A percentile compares a stretch with the other conserved stretches of the same genome.
These are phyloP conservation scores for Saccharomycopsis fermentans DNA, from an alignment of 805 yeast species.

Conservation along the genomic window DNA sequence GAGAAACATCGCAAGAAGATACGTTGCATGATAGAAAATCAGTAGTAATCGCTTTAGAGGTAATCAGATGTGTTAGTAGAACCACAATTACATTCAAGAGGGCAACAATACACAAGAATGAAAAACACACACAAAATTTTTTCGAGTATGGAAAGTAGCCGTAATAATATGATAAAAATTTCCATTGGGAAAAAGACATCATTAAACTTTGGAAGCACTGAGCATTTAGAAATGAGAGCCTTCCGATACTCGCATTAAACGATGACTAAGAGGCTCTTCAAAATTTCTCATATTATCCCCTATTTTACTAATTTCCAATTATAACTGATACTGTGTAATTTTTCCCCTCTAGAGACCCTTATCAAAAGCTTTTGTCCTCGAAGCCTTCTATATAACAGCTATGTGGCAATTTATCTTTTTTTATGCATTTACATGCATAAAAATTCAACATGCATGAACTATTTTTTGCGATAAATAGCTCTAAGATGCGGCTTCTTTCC, in stretches of 20 bases:
- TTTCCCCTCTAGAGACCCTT: not conserved
- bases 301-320: not conserved
- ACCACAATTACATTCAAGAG: too few species aligned
- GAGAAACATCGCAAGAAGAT: too few species aligned
- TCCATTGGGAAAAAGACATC: too few species aligned
- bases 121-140: too few species aligned
- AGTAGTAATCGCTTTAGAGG: too few species aligned
- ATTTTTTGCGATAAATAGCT: not conserved
- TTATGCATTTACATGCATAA: not conserved
- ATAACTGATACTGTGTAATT: not conserved
- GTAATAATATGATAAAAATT: too few species aligned
- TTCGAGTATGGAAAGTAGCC: too few species aligned
- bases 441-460: not conserved
- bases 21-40: too few species aligned
- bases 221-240: not conserved
- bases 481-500: not conserved
- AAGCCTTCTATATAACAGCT: not conserved
- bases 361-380: not conserved
- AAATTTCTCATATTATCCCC: not conserved
- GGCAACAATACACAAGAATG: too few species aligned
- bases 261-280: not conserved
- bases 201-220: not conserved
- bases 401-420: not conserved
- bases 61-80: too few species aligned
- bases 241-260: not conserved